Base-by-base conservation (phyloP, 2,329 filamentous ascomycete species). In the Claviceps sp. region DNA sequence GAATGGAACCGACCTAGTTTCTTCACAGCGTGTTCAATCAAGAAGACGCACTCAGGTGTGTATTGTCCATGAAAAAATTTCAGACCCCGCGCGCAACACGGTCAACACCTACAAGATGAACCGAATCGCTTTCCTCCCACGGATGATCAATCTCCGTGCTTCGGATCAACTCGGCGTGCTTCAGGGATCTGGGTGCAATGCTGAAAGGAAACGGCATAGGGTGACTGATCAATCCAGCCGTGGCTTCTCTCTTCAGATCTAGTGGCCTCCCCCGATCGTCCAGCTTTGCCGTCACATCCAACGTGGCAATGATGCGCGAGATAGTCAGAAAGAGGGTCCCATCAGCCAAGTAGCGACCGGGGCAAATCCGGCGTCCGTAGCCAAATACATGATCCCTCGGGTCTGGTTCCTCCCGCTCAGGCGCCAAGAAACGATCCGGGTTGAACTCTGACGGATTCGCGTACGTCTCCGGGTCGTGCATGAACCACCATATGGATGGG, bases 391-490 rank as follows among this genome's bases (percentile, higher is more conserved):
- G 50, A 0, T 47, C 45, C 0, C 22, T 30, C 0, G 69, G 64
- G 8, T 66, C 62, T 0, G 62, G 65, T 14, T 30, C 8, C 8
- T 64, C 62, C 0, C 61, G 59, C 8, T 58, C 52, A 2, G 47
- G 47, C 26, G 38, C 44, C 3, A 68, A 54, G 54, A 59, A 70
- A 0, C 68, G 59, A 1, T 64, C 62, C 0, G 67, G 68, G 26
- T 66, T 57, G 22, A 71, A 71, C 1, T 26, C 14, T 3, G 54
- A 54, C 0, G 67, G 67, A 8, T 66, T 49, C 0, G 77, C 71
- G 62, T 89, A 87, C 2, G 78, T 79, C 40, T 82, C 78, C 1
- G 80, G 77, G 59, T 89, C 84, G 63, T 87, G 84, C 24, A 82
- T 75, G n/a, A 68, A 56, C 26, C 58, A 63, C 61, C 61, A 66